A percentile compares a stretch with the other conserved stretches of the same genome.
Conservation (phyloP, 345 rosid genomes). For the Toxicodendron radicans region DNA sequence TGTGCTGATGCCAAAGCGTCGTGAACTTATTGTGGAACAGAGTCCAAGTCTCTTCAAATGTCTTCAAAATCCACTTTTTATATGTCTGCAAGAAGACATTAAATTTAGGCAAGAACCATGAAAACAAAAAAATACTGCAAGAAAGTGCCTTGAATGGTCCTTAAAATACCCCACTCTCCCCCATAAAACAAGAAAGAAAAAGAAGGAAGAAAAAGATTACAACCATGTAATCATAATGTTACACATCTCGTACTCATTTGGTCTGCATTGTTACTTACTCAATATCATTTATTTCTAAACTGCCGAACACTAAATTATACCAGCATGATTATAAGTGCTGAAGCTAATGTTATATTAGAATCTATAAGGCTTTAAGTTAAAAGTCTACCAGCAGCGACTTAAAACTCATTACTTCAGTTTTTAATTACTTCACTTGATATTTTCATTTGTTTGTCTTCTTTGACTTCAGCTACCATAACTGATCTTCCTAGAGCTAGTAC, state of each 20-base stretch:
- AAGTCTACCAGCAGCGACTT: neutral
- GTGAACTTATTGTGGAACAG: slow-evolving; percentile 62
- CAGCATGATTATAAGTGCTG: slow-evolving; percentile 1
- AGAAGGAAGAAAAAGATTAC: neutral
- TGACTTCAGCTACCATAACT: too few relatives aligned
- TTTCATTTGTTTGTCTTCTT: neutral
- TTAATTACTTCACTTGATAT: neutral
- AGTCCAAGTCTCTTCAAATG: slow-evolving; percentile 77
- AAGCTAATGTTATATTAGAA: neutral
- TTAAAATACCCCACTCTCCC: neutral
- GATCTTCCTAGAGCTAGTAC: neutral
- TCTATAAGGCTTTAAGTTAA: neutral
- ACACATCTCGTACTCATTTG: neutral
- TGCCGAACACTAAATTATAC: neutral
- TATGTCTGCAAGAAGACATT: slow-evolving; percentile 43
- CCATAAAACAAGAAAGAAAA: neutral
- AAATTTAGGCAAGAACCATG: slow-evolving; percentile 1
- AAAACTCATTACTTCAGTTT: neutral
- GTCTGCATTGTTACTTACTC: neutral
- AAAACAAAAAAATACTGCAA: slow-evolving; percentile 8
- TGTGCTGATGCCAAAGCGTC: slow-evolving; percentile 72
- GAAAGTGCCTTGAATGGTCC: neutral
- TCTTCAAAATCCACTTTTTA: slow-evolving; percentile 75
- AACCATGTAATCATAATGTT: neutral
- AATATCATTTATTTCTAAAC: neutral